Base-by-base conservation (phyloP, 225 moss, liverwort and hornwort genomes). In the Thuidium tamariscinum region DNA sequence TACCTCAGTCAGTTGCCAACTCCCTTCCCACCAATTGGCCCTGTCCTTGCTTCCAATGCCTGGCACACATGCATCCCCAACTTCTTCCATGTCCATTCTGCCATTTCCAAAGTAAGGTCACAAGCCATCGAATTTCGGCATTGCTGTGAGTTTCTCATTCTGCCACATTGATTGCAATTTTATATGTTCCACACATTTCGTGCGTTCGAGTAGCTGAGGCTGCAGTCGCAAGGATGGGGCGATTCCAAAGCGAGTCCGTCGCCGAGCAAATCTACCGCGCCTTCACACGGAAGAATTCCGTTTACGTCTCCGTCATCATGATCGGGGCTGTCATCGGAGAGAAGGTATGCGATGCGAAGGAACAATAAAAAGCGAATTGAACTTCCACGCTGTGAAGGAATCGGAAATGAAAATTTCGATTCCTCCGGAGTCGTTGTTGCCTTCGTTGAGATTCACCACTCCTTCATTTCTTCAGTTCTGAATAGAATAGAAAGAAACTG, bases 261-360 rank as follows among this genome's bases (percentile, higher is more conserved):
- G 84, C 81, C 1, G 89, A 92, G 84, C 86, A 86, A 39, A 86
- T 92, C 52, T 92, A 89, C 34, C 81, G 87, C 41, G 89, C 78
- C 55, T 65, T 92, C 77, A 92, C 92, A 2, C 82, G 89, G 54
- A 92, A 89, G 55, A 92, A 92, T 48, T 91, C 89, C 44, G 62
- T 91, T 4, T 92, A 92, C 25, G 78, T 92, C 77, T 89, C 91
- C 6, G 56, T 89, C 52, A 91, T 91, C 62, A 86, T 91, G 91
- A 79, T 91, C 39, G 89, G 92, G 16, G 91, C 92, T 48, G 74
- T 88, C 74, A 22, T 91, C 20, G 86, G 92, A 77, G 84, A 92
- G 68, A 84, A 86, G 91, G 92, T 89, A 55, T 9, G 22, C 26
- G 17, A 54, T 25, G 15, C n/a, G 22, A 2, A 13, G 34, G 34